Evolutionary conservation across 2,329 filamentous ascomycete species (phyloP).

Genomic region (Microcyclospora pomicola): DNA sequence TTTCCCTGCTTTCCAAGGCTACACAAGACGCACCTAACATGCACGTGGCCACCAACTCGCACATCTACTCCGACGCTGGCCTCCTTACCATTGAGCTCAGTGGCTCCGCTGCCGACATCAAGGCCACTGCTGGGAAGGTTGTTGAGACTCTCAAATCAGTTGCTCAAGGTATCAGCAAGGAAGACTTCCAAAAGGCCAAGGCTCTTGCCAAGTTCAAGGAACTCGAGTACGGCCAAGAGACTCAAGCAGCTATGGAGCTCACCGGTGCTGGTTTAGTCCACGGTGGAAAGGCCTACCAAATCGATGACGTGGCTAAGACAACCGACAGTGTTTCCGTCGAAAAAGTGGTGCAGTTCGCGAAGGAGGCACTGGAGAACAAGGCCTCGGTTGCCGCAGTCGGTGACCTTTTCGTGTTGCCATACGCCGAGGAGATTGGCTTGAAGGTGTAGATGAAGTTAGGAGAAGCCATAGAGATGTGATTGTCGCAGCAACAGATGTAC

Average conservation of each 20-base stretch:
- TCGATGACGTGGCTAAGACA: constrained; percentile 63
- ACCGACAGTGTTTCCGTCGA: constrained; percentile 72
- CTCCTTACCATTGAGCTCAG: constrained; percentile 72
- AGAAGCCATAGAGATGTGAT: no score
- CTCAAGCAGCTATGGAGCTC: constrained; percentile 62
- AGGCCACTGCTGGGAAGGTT: constrained; percentile 58
- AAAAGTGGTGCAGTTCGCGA: constrained; percentile 80
- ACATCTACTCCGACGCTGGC: constrained; percentile 85
- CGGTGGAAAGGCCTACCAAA: constrained; percentile 69
- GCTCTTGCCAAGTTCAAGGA: constrained; percentile 88
- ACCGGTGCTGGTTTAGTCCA: constrained; percentile 76
- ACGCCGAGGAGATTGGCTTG: constrained; percentile 84
- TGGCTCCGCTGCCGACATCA: constrained; percentile 60
- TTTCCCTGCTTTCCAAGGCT: constrained; percentile 77
- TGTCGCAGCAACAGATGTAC: no score
- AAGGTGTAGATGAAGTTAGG: constrained; percentile 56
- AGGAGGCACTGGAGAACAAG: constrained; percentile 75
- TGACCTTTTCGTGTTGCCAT: constrained; percentile 82
- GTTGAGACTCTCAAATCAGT: constrained; percentile 74
- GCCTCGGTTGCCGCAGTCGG: constrained; percentile 81
- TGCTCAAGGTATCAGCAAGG: constrained; percentile 55
- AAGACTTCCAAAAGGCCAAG: constrained; percentile 82
- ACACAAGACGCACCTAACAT: constrained; percentile 52
- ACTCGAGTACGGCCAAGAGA: constrained; percentile 66
- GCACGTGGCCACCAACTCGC: constrained; percentile 59